These are phyloP conservation scores for Umbelopsis sp. DNA, from an alignment of 371 early-diverging fungal species.

Conservation along the genomic window DNA sequence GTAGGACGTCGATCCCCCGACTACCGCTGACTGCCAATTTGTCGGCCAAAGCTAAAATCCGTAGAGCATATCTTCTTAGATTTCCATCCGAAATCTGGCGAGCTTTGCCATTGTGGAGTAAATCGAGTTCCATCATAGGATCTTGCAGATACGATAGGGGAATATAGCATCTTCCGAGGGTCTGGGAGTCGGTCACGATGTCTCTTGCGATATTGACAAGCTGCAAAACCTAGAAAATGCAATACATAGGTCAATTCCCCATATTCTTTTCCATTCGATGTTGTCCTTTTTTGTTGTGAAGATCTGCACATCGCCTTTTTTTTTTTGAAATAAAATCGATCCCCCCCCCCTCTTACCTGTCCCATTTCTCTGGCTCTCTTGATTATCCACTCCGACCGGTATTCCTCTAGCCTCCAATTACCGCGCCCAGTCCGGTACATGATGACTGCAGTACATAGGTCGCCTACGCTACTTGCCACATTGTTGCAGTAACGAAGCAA, in stretches of 20 bases:
- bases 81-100: constrained; percentile 30
- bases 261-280: no score
- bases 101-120: constrained; percentile 28
- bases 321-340: not conserved
- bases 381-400: constrained; percentile 30
- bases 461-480: constrained; percentile 69
- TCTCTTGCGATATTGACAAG: constrained; percentile 65
- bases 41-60: constrained; percentile 31
- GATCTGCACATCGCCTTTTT: not conserved
- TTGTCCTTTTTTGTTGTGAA: not conserved
- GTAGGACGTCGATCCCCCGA: constrained; percentile 45
- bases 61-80: constrained; percentile 30
- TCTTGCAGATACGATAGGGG: constrained; percentile 42
- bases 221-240: constrained; percentile 46
- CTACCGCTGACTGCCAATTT: constrained; percentile 30
- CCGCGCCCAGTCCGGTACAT: constrained; percentile 20
- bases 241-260: not conserved
- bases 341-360: constrained; percentile 3
- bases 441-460: constrained; percentile 51
- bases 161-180: constrained; percentile 54
- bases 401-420: not conserved
- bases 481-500: constrained; percentile 51
- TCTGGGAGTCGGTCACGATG: constrained; percentile 59
- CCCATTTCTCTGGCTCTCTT: constrained; percentile 62
- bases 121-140: constrained; percentile 19